phyloP scores from a whole-genome alignment of 1,284 basidiomycete species.

The Puccinia novopanici region DNA sequence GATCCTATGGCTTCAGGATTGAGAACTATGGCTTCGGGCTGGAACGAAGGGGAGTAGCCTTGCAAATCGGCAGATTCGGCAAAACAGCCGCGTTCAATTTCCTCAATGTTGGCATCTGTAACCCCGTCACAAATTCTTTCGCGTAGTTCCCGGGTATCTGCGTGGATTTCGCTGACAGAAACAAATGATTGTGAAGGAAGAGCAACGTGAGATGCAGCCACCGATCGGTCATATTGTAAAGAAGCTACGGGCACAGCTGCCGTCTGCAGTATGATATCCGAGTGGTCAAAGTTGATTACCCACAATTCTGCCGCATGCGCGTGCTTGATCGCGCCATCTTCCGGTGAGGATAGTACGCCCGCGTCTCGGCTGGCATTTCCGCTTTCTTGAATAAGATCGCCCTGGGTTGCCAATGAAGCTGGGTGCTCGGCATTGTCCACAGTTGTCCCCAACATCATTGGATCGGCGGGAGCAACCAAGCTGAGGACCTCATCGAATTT shows the following conservation, averaged over 20 bases:
- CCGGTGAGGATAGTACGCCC: neutral
- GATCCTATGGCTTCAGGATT: too few species aligned
- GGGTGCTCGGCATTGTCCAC: neutral
- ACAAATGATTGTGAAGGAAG: neutral
- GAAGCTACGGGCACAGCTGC: neutral
- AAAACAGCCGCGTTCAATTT: neutral
- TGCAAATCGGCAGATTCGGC: neutral
- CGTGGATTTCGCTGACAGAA: too few species aligned
- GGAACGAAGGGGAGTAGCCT: neutral
- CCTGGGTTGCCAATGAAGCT: neutral
- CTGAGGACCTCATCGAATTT: slow-evolving; percentile 5
- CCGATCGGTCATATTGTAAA: neutral
- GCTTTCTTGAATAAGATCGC: neutral
- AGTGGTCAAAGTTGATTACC: neutral
- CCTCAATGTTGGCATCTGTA: neutral
- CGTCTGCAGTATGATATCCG: neutral
- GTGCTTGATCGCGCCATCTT: neutral
- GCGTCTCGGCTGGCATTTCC: neutral
- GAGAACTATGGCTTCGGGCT: neutral
- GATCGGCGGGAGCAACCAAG: neutral
- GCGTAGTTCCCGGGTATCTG: neutral
- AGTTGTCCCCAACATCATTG: neutral
- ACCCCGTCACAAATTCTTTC: neutral
- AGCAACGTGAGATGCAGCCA: neutral
- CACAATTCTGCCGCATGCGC: neutral